Evolutionary conservation across 2,329 filamentous ascomycete species (phyloP).

Genomic region (Aureobasidium sp.): DNA sequence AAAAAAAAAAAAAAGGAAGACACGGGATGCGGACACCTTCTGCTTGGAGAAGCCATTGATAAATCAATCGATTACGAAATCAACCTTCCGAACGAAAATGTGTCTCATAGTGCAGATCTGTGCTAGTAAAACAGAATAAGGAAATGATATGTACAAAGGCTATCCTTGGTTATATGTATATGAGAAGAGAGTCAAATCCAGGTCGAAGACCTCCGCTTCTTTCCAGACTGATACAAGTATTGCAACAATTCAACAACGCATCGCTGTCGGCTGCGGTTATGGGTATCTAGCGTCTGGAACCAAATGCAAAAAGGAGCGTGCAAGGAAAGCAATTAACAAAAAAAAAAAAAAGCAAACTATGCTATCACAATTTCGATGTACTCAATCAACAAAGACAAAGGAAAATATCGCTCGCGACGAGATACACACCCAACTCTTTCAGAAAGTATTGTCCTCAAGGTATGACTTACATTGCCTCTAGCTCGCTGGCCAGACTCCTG

Average conservation of each 20-base stretch:
- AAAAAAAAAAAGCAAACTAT: background rate
- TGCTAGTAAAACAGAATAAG: background rate
- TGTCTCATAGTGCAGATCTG: background rate
- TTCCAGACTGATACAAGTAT: background rate
- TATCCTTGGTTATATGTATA: background rate
- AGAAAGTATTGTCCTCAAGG: background rate
- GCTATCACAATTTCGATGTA: background rate
- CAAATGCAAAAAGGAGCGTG: background rate
- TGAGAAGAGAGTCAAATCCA: background rate
- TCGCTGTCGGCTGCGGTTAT: background rate
- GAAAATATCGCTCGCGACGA: background rate
- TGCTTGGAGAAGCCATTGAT: background rate
- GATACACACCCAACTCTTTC: background rate
- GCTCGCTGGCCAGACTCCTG: slow-evolving; percentile 25
- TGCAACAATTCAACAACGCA: background rate
- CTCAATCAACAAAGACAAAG: slow-evolving; percentile 11
- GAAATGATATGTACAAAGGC: background rate
- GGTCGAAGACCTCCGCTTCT: background rate
- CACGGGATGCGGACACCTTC: background rate
- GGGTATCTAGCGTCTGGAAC: slow-evolving; percentile 19
- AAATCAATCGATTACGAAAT: background rate
- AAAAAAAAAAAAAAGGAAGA: background rate
- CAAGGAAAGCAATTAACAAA: background rate
- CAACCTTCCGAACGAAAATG: background rate
- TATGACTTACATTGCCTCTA: slow-evolving; percentile 16